Evolutionary conservation across 2,329 filamentous ascomycete species (phyloP), one percentile per base, ranked within the genome.

Genomic region (Acarospora socialis): DNA sequence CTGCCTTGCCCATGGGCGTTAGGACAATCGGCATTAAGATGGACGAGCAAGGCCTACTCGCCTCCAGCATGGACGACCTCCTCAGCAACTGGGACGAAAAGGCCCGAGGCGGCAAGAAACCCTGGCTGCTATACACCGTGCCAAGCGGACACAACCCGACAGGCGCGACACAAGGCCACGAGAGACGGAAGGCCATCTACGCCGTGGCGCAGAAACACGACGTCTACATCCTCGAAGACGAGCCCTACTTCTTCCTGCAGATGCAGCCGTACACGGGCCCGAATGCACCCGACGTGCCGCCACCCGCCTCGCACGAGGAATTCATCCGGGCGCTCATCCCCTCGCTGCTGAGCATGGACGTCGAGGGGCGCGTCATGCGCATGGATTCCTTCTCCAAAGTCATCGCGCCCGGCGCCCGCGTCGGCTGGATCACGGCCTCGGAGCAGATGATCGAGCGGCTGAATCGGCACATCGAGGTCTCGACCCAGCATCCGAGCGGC

Each of bases 311-410:
- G 8, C 70, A 81, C 33, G 70, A 77, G 3, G 75, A 78, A 7
- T 94, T 94, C 54, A 60, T 95, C 36, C 61, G 67, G 7, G 63
- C 69, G 3, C 66, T 92, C 4, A 65, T 83, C 4, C 83, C 84
- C 1, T 79, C 78, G 2, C 73, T 79, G 34, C 65, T 93, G 19
- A 81, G 73, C 55, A 66, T 94, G 46, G 86, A 94, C 50, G 65
- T 71, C 1, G 84, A 93, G 52, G 87, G 86, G 5, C 78, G 86
- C 39, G 86, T 94, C 21, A 66, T 93, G 60, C 79, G 86, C 21
- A 69, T 94, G 56, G 86, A 94, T 52, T 92, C 83, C 0, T 92
- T 94, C 59, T 92, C 81, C 47, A 94, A 94, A 59, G 81, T 93
- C 2, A 66, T 93, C 19, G 69, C 83, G 0, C 86, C 87, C 0